These are phyloP conservation scores for Pseudogymnoascus sp. DNA, from an alignment of 2,329 filamentous ascomycete genomes.

Conservation along the genomic window DNA sequence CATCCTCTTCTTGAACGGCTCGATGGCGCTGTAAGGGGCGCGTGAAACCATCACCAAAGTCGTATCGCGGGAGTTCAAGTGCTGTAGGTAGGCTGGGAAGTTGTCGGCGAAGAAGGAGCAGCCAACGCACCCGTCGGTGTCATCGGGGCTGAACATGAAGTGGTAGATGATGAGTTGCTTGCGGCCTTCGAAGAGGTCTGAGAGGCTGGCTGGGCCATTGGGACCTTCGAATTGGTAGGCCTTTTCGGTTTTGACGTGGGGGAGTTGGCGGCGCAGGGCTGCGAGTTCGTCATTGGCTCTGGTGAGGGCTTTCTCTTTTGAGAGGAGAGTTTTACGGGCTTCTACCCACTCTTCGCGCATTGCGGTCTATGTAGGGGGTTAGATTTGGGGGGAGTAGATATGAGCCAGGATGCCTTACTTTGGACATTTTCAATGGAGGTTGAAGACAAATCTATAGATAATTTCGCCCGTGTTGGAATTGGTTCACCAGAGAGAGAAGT, in stretches of 20 bases:
- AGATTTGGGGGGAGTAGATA: background rate
- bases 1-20: slow-evolving; percentile 31
- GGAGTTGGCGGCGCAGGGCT: slow-evolving; percentile 30
- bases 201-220: slow-evolving; percentile 23
- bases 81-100: slow-evolving; percentile 30
- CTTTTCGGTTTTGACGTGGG: slow-evolving; percentile 34
- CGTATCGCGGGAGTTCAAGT: slow-evolving; percentile 33
- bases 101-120: slow-evolving; percentile 34
- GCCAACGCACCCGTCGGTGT: slow-evolving; percentile 31
- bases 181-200: slow-evolving; percentile 29
- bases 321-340: slow-evolving; percentile 29
- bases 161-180: slow-evolving; percentile 37
- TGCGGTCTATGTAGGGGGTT: slow-evolving; percentile 23
- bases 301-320: slow-evolving; percentile 31
- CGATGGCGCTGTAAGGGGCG: slow-evolving; percentile 31
- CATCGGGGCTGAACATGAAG: slow-evolving; percentile 37
- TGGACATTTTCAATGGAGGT: background rate
- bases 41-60: slow-evolving; percentile 34
- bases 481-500: background rate
- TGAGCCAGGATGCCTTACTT: background rate
- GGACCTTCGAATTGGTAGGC: slow-evolving; percentile 31
- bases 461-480: background rate
- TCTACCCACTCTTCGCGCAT: slow-evolving; percentile 30
- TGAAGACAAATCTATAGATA: background rate
- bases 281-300: slow-evolving; percentile 27